Evolutionary conservation across 257 asterid genomes (phyloP).

Genomic region (Handroanthus guayacan): DNA sequence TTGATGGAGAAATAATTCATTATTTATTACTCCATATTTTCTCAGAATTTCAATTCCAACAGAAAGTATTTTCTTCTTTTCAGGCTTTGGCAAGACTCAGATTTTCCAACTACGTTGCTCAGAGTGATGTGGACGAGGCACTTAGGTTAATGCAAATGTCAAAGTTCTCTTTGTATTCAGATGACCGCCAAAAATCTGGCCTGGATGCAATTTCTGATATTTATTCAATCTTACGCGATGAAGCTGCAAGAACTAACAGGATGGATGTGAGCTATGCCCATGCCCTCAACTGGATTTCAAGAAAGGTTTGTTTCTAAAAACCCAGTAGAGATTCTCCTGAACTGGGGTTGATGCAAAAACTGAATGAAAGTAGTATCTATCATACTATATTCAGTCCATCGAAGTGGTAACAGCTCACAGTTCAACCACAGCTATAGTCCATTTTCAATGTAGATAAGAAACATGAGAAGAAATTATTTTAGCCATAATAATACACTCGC

Average conservation of each 20-base stretch:
- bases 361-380: background rate
- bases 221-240: slow-evolving; percentile 91
- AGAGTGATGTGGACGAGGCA: slow-evolving; percentile 99
- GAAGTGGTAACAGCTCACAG: background rate
- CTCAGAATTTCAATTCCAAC: slow-evolving; percentile 5
- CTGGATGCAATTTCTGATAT: slow-evolving; percentile 97
- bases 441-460: background rate
- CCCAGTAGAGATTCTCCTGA: background rate
- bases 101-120: slow-evolving; percentile 72
- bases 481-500: background rate
- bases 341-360: background rate
- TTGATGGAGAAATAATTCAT: background rate
- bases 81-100: slow-evolving; percentile 98
- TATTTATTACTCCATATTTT: background rate
- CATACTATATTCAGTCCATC: background rate
- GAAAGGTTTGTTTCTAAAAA: slow-evolving; percentile 72
- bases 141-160: slow-evolving; percentile 99
- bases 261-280: slow-evolving; percentile 90
- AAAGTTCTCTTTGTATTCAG: slow-evolving; percentile 94
- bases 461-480: background rate
- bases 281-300: slow-evolving; percentile 98
- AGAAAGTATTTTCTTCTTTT: slow-evolving; percentile 29
- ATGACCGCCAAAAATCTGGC: slow-evolving; percentile 88
- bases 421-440: background rate
- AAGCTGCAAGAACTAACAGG: slow-evolving; percentile 86